A percentile compares a stretch with the other conserved stretches of the same genome.
Evolutionary conservation across 805 yeast species (phyloP).

Genomic region (Saccharomyces mikatae): DNA sequence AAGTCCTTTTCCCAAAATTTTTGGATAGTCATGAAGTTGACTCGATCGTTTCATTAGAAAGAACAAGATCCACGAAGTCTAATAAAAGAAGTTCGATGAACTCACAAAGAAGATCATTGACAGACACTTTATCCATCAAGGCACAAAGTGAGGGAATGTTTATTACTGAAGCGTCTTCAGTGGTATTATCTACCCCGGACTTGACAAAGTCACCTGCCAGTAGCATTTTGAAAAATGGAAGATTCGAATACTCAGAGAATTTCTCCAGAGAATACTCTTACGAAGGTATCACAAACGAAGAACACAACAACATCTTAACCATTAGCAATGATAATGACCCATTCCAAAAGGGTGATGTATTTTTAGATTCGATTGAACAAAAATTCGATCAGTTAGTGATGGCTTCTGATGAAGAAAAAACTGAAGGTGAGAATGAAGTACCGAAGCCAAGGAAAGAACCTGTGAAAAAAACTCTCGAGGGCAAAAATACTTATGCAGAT

Average conservation of each 20-base stretch:
- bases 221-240: constrained; percentile 31
- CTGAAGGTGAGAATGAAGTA: not conserved
- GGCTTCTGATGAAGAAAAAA: constrained; percentile 13
- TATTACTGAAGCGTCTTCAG: constrained; percentile 31
- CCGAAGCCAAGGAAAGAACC: not conserved
- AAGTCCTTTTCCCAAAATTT: constrained; percentile 64
- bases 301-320: not conserved
- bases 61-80: constrained; percentile 55
- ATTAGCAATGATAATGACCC: not conserved
- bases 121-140: constrained; percentile 31
- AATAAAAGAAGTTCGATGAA: constrained; percentile 25
- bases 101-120: constrained; percentile 26
- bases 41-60: constrained; percentile 63
- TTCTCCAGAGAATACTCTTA: not conserved
- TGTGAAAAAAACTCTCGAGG: not conserved
- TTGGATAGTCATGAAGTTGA: constrained; percentile 62
- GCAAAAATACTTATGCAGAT: not conserved
- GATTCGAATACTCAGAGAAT: constrained; percentile 25
- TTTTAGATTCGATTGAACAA: constrained; percentile 18
- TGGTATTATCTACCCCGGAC: constrained; percentile 31
- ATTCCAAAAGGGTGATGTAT: not conserved
- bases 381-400: constrained; percentile 19
- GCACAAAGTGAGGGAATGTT: constrained; percentile 43
- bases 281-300: not conserved
- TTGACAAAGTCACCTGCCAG: constrained; percentile 32